phyloP scores from a whole-genome alignment of 2,329 filamentous ascomycete genomes.

The Sordariomycetes sp. region DNA sequence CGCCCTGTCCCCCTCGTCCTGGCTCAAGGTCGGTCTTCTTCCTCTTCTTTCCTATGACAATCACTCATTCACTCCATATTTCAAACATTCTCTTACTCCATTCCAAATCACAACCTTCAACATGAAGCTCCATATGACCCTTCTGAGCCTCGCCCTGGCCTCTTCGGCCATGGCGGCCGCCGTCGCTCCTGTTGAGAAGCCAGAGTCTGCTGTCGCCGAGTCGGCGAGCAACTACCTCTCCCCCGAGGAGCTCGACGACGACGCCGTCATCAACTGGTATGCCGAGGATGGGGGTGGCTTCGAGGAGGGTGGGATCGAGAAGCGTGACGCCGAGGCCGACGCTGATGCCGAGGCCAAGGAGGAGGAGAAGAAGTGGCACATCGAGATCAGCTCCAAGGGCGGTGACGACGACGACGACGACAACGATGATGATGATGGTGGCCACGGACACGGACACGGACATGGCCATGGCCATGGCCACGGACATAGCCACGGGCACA shows the following conservation, averaged over 20 bases:
- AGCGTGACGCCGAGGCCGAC: too few relatives aligned
- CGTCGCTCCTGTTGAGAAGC: background rate
- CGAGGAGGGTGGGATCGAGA: too few relatives aligned
- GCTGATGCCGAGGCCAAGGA: background rate
- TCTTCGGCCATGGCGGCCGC: background rate
- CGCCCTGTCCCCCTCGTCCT: background rate
- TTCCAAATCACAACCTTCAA: background rate
- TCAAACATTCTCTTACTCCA: background rate
- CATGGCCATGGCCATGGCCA: background rate
- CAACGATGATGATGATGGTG: background rate
- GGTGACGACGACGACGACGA: background rate
- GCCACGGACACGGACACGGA: background rate
- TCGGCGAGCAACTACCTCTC: background rate
- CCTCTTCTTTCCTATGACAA: background rate
- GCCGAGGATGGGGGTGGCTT: too few relatives aligned
- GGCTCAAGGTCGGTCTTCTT: background rate
- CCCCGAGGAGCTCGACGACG: background rate
- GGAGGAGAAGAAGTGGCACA: background rate
- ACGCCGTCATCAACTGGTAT: background rate
- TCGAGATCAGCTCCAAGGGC: background rate
- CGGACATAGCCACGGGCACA: background rate
- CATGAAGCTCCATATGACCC: background rate
- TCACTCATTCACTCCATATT: background rate
- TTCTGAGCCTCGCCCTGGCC: background rate
- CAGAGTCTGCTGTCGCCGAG: background rate